phyloP scores from a whole-genome alignment of 2,329 filamentous ascomycete genomes.

The Dactylonectria macrodidyma region DNA sequence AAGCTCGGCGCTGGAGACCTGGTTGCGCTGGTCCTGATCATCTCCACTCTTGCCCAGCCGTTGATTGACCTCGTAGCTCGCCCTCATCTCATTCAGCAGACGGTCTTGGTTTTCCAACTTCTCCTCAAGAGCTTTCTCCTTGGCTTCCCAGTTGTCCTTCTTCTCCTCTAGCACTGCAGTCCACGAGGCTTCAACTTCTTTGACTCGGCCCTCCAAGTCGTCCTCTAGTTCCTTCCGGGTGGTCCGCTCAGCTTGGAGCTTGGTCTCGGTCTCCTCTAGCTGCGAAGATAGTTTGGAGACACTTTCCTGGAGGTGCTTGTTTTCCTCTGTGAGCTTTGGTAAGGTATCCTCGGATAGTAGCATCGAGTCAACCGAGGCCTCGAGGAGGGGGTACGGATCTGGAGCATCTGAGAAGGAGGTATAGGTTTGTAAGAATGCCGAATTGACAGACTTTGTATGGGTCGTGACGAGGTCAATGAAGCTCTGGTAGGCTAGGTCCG shows the following conservation, averaged over 20 bases:
- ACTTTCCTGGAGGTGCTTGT: slow-evolving; percentile 86
- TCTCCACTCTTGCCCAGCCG: slow-evolving; percentile 83
- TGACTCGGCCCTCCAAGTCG: slow-evolving; percentile 83
- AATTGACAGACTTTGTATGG: slow-evolving; percentile 94
- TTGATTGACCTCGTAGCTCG: slow-evolving; percentile 96
- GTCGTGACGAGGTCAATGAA: slow-evolving; percentile 98
- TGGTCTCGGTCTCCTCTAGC: slow-evolving; percentile 85
- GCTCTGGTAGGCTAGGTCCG: slow-evolving; percentile 84
- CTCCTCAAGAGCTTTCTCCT: slow-evolving; percentile 91
- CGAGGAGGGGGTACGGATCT: slow-evolving; percentile 95
- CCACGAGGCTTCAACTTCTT: slow-evolving; percentile 93
- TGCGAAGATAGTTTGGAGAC: slow-evolving; percentile 83
- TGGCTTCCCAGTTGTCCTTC: slow-evolving; percentile 95
- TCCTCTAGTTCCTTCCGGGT: slow-evolving; percentile 83
- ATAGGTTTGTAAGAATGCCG: slow-evolving; percentile 93
- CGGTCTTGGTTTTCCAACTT: slow-evolving; percentile 96
- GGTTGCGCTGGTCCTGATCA: slow-evolving; percentile 68
- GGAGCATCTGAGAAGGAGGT: slow-evolving; percentile 95
- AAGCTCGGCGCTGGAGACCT: slow-evolving; percentile 88
- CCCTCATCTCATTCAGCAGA: slow-evolving; percentile 93
- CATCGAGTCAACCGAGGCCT: slow-evolving; percentile 95
- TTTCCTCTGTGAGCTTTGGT: slow-evolving; percentile 90
- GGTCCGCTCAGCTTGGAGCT: slow-evolving; percentile 83
- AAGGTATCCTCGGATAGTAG: slow-evolving; percentile 93
- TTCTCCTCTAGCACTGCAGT: slow-evolving; percentile 91